These are phyloP conservation scores for Phytophthora melonis DNA, from an alignment of 352 stramenopile species.

Conservation along the genomic window DNA sequence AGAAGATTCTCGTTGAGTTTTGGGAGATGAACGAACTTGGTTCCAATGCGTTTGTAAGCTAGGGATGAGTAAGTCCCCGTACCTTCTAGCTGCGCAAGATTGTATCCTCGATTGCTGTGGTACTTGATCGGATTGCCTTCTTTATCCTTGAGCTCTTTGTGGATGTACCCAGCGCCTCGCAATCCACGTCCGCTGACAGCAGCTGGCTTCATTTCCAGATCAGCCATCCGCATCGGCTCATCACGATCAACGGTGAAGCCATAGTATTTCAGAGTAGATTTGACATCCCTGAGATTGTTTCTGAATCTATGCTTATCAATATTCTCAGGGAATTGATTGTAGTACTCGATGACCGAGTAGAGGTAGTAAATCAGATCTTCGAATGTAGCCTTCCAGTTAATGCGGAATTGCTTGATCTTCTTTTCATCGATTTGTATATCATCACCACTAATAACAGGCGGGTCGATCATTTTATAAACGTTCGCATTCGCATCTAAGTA, in stretches of 20 bases:
- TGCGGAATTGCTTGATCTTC: too few relatives aligned
- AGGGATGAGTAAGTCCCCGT: not conserved
- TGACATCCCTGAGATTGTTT: not conserved
- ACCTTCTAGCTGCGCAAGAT: not conserved
- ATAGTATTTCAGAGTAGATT: not conserved
- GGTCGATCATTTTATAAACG: too few relatives aligned
- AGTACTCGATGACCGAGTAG: too few relatives aligned
- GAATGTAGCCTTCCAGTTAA: too few relatives aligned
- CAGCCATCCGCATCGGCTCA: not conserved
- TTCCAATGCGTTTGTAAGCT: not conserved
- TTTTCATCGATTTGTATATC: too few relatives aligned
- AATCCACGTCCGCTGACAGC: not conserved
- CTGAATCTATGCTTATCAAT: not conserved
- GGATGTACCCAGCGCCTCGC: not conserved
- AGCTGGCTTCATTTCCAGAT: not conserved
- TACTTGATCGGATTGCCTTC: constrained; percentile 3
- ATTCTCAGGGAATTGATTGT: too few relatives aligned
- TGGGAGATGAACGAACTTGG: not conserved
- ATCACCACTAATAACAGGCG: too few relatives aligned
- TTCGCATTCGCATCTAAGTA: too few relatives aligned
- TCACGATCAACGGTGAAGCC: not conserved
- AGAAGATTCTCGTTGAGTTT: not conserved
- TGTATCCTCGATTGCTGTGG: not conserved
- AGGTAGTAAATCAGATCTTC: too few relatives aligned
- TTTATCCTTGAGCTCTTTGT: not conserved